Evolutionary conservation across 176 grass and related monocot species (phyloP).

Genomic region (Saccharum officinarum): DNA sequence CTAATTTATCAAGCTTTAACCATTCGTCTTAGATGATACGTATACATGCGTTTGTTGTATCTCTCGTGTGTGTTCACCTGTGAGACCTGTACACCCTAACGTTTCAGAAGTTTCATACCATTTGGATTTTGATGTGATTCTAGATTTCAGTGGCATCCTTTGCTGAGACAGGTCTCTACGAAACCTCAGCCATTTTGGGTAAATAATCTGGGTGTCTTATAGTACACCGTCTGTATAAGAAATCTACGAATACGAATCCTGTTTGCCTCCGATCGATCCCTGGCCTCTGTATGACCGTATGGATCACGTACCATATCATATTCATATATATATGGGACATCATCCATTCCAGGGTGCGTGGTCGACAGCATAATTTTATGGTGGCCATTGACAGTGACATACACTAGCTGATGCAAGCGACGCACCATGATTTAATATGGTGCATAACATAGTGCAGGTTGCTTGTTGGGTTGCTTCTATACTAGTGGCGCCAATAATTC

Average conservation of each 20-base stretch:
- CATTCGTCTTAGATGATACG: too few species aligned
- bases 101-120: too few species aligned
- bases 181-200: too few species aligned
- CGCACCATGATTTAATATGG: not conserved
- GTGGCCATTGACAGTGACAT: not conserved
- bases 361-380: constrained; percentile 30
- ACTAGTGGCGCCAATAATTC: constrained; percentile 29
- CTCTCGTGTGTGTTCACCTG: too few species aligned
- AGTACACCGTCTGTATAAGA: too few species aligned
- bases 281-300: not conserved
- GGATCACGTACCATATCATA: not conserved
- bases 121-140: too few species aligned
- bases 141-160: too few species aligned
- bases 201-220: too few species aligned
- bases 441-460: constrained; percentile 11
- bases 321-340: not conserved
- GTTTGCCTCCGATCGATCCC: not conserved
- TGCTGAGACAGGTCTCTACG: too few species aligned
- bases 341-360: not conserved
- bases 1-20: too few species aligned
- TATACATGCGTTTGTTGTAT: too few species aligned
- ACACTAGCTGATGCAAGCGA: constrained; percentile 15
- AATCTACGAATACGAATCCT: not conserved
- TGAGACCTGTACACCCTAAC: too few species aligned
- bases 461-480: not conserved